Percentiles rank a stretch among this genome's conserved stretches.
Conservation (phyloP, 257 asterid species). For the Solanum chiquidenum region DNA sequence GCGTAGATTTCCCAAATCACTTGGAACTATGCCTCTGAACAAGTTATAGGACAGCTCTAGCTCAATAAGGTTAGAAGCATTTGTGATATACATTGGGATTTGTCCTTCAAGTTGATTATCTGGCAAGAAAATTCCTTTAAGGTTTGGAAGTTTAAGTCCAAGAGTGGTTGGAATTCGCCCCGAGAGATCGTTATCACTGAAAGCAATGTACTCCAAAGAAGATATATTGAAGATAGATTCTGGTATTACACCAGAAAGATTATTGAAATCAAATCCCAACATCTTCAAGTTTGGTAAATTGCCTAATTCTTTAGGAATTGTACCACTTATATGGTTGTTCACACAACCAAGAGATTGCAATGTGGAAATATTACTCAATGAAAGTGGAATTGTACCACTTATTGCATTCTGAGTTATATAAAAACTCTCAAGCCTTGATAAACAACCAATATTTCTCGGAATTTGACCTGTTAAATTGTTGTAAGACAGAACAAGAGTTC, state of each 20-base stretch:
- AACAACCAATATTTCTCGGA: constrained; percentile 21
- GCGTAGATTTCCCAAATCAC: constrained; percentile 20
- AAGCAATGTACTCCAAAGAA: constrained; percentile 9
- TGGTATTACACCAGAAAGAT: constrained; percentile 26
- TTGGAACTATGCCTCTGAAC: constrained; percentile 20
- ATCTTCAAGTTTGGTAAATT: constrained; percentile 15
- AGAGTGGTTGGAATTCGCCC: constrained; percentile 14
- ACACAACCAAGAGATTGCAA: constrained; percentile 13
- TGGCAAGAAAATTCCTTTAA: constrained; percentile 17
- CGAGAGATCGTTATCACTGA: constrained; percentile 12
- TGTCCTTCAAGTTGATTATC: constrained; percentile 16
- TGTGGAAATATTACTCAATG: constrained; percentile 20
- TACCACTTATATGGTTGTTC: constrained; percentile 15
- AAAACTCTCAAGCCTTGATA: constrained; percentile 8
- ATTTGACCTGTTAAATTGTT: constrained; percentile 17
- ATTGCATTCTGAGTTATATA: constrained; percentile 12
- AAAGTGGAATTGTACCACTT: constrained; percentile 20
- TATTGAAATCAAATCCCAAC: constrained; percentile 16
- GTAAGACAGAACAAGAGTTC: constrained; percentile 3
- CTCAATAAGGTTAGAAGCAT: constrained; percentile 15
- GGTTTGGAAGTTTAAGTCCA: constrained; percentile 25
- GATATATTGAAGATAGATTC: constrained; percentile 25
- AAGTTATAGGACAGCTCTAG: constrained; percentile 20
- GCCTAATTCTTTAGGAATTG: constrained; percentile 15
- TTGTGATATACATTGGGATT: constrained; percentile 14